A percentile compares a stretch with the other conserved stretches of the same genome.
Conservation (phyloP, 148 eudicot genomes). For the Amaranthus cruentus region DNA sequence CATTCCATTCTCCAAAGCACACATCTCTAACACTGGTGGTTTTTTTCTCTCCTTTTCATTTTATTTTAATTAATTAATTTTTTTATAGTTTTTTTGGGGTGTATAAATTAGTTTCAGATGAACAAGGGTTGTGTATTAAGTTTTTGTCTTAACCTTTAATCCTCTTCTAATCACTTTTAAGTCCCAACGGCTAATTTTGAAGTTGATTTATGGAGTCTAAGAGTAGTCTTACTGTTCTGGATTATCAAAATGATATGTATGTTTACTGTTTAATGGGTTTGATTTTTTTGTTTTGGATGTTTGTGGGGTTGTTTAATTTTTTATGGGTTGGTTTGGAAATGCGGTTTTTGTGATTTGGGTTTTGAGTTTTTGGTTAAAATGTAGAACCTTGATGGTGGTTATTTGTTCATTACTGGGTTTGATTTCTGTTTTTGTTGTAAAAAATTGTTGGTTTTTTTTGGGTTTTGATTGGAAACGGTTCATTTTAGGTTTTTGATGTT, state of each 20-base stretch:
- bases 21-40: constrained; percentile 18
- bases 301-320: not conserved
- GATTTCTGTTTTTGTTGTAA: constrained; percentile 11
- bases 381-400: not conserved
- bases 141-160: not conserved
- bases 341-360: constrained; percentile 21
- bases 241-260: constrained; percentile 13
- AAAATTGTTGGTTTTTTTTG: constrained; percentile 25
- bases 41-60: not conserved
- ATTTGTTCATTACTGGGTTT: constrained; percentile 11
- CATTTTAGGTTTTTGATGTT: constrained; percentile 8
- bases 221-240: constrained; percentile 8
- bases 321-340: constrained; percentile 22
- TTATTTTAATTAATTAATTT: not conserved
- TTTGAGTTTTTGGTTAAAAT: constrained; percentile 9
- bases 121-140: not conserved
- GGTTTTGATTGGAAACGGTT: constrained; percentile 16
- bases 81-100: not conserved
- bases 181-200: constrained; percentile 24
- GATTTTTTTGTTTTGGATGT: not conserved
- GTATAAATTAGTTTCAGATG: not conserved
- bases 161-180: not conserved
- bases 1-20: constrained; percentile 2
- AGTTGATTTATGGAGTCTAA: constrained; percentile 6
- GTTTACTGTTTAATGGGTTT: constrained; percentile 6